Base-by-base conservation (phyloP, 345 rosid genomes). In the Adansonia digitata region DNA sequence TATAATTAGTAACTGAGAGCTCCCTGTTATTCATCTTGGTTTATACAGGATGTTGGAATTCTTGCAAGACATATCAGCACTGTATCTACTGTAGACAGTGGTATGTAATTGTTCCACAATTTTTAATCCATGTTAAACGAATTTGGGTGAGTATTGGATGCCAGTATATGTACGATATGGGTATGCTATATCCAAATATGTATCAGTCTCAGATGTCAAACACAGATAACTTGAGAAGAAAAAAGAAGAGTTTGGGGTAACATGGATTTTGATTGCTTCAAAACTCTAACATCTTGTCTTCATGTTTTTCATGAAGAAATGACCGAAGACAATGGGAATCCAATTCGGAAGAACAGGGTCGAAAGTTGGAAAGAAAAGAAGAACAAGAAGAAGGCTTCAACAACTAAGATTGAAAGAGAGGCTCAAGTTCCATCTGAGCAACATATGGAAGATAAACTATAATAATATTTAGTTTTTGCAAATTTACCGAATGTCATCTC, bases 331-430 rank as follows among this genome's bases (percentile, higher is more conserved):
- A 84, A 77, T 15, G 98, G 93, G 42, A 94, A 94, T 42, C 97
- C 98, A 4, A 88, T 94, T 45, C 92, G 98, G 98, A 94, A 92
- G 88, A 92, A 91, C 78, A 87, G 97, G 66, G 97, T 94, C 60
- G 97, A 94, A 75, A 94, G 95, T 71, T 92, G 97, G 97, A 94
- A 91, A 86, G 97, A 90, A 49, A 92, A 94, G 82, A 94, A 94
- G 85, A 83, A 73, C 80, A 90, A 91, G 88, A 94, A 91, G 89
- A 92, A 83, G 73, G 53, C 76, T 79, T 75, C 79, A 34, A 60
- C n/a, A 14, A 56, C 88, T 3, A 92, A 94, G 82, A 81, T 74
- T 72, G 93, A 85, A 79, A 81, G 76, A 59, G 85, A 84, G 22
- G 84, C 88, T 84, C 81, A 91, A 85, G 56, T 85, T 82, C 98